Base-by-base conservation (phyloP, 225 moss, liverwort and hornwort species). In the Neckera pumila region DNA sequence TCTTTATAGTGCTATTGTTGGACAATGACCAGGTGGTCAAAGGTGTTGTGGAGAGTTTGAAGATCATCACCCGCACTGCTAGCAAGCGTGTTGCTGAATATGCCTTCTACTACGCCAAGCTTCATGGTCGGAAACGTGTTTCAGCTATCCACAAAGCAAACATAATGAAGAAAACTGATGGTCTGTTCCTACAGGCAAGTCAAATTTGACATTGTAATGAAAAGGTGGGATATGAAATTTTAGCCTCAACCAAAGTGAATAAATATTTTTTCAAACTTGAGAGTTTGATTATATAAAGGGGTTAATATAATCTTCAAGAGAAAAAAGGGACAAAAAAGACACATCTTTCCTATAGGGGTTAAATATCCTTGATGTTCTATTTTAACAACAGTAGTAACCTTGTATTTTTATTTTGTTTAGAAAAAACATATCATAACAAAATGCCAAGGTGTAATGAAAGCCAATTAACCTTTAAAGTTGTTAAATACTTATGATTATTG, bases 141-240 rank as follows among this genome's bases (percentile, higher is more conserved):
- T 98, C 97, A 14, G 95, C 96, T 53, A 97, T 98, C 82, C 96
- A 96, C 30, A 95, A 98, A 88, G 97, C 98, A 26, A 98, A 97
- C 85, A 97, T 97, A n/a, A 96, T 98, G 98, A 98, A 98, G 82
- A 97, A 95, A 93, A 95, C 96, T 5, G 95, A 98, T 87, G 98
- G 98, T 7, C 82, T 98, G 40, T 98, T 98, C 89, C 87, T 98
- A 40, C 94, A 98, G 93, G 98, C 92, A 91, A 90, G 92, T 83
- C 66, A 49, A 51, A 34, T 28, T 61, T 76, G 14, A 75, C 34
- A 3, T 15, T 22, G 10, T 36, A 10, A n/a, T 77, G 36, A 77
- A 10, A 54, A 23, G 16, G n/a, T 36, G 36, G 56, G 78, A 26
- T n/a, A n/a, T 53, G 4, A 76, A 76, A 6, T 14, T 53, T 53